Evolutionary conservation across 148 eudicot species (phyloP), one percentile per base, ranked within the genome.

Genomic region (Rhododendron ovatum): DNA sequence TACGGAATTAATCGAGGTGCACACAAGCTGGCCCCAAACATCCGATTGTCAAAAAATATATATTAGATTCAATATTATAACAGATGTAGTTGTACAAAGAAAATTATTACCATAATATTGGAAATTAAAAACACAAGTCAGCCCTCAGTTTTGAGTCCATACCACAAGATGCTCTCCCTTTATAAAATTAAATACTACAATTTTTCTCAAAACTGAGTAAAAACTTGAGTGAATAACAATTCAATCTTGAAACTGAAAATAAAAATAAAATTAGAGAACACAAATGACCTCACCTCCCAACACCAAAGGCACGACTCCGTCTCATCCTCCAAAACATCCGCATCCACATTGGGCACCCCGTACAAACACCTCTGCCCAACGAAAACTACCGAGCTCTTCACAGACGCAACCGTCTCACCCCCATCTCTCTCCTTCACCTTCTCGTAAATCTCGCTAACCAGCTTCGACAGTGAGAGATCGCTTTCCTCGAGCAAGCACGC

Each of bases 311-410:
- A 92, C 53, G 91, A 86, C 84, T 87, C 92, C 12, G 90, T 83
- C 83, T 95, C 98, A 86, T 97, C 98, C 87, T 97, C 98, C 78
- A 97, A 88, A 79, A 95, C 92, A 91, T 97, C 98, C 63, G 90
- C 96, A 80, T 94, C 96, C 1, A 85, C 90, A 74, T 87, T 87
- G 3, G 87, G 87, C 51, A 94, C 91, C 17, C 99, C 98, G 82
- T 97, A 95, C 28, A 84, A 86, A 63, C 85, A 83, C 82, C 99
- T 92, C 90, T 95, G 98, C 20, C 99, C 99, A 82, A 92, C 89
- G 45, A 82, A 73, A 84, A 97, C 76, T 90, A 97, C 95, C 53
- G 88, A 76, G 45, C 92, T 92, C 90, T 91, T 95, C 90, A 95
- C 98, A 89, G 84, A 86, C 84, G 95, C 93, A 84, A 92, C 50